A percentile compares a stretch with the other conserved stretches of the same genome.
Evolutionary conservation across 2,329 filamentous ascomycete species (phyloP).

Genomic region (Periconia digitata): DNA sequence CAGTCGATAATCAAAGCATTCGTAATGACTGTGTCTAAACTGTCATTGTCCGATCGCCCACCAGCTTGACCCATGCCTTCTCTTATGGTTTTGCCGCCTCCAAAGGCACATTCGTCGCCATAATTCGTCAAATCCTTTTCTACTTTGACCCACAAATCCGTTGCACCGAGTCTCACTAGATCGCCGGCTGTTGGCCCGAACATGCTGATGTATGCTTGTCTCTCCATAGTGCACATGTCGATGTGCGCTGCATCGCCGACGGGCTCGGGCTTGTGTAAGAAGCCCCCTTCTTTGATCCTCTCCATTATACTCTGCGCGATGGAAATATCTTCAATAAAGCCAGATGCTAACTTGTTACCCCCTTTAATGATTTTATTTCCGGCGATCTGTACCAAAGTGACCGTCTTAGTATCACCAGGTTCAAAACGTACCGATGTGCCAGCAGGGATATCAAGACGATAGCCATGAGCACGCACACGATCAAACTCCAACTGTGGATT

Average conservation of each 20-base stretch:
- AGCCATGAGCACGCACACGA: slow-evolving; percentile 78
- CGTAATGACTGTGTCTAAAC: slow-evolving; percentile 80
- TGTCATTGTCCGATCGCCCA: slow-evolving; percentile 70
- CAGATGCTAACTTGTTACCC: slow-evolving; percentile 78
- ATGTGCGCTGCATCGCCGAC: slow-evolving; percentile 57
- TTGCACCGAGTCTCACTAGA: slow-evolving; percentile 76
- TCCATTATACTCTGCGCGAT: slow-evolving; percentile 67
- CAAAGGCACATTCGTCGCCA: slow-evolving; percentile 94
- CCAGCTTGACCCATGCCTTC: slow-evolving; percentile 96
- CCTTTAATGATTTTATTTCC: slow-evolving; percentile 79
- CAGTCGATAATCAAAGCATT: slow-evolving; percentile 92
- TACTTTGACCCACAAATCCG: slow-evolving; percentile 86
- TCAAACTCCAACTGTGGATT: slow-evolving; percentile 91
- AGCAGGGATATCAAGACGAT: slow-evolving; percentile 83
- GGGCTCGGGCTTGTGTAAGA: slow-evolving; percentile 74
- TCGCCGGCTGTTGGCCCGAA: slow-evolving; percentile 93
- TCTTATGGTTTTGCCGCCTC: slow-evolving; percentile 87
- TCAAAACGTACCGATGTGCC: slow-evolving; percentile 93
- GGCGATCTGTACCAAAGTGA: slow-evolving; percentile 84
- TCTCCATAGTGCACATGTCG: slow-evolving; percentile 69
- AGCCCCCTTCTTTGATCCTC: slow-evolving; percentile 70
- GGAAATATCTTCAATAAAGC: slow-evolving; percentile 64
- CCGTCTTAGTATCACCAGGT: slow-evolving; percentile 88
- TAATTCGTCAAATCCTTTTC: slow-evolving; percentile 83
- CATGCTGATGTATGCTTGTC: slow-evolving; percentile 80